These are phyloP conservation scores for Melanopsichium pennsylvanicum DNA, from an alignment of 1,284 basidiomycete genomes.

Conservation along the genomic window DNA sequence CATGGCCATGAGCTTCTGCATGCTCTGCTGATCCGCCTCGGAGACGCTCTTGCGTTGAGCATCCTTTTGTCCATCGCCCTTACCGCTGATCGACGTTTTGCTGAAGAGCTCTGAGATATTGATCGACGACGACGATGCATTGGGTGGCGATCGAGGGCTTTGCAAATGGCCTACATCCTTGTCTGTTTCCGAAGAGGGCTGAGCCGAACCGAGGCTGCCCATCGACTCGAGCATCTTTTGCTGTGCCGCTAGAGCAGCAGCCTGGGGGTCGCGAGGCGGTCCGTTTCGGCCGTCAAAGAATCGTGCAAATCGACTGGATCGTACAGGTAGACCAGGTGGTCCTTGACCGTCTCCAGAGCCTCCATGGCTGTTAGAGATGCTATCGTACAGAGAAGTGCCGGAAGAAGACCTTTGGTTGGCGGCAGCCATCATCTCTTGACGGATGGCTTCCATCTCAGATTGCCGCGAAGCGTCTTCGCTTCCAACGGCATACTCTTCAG, in stretches of 20 bases:
- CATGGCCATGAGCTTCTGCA: slow-evolving; percentile 66
- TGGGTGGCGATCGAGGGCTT: slow-evolving; percentile 22
- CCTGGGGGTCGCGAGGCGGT: slow-evolving; percentile 49
- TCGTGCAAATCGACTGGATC: slow-evolving; percentile 63
- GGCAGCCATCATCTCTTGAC: slow-evolving; percentile 41
- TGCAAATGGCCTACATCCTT: slow-evolving; percentile 13
- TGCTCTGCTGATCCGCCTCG: slow-evolving; percentile 60
- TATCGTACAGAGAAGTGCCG: slow-evolving; percentile 42
- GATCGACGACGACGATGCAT: slow-evolving; percentile 34
- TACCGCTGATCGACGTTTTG: slow-evolving; percentile 28
- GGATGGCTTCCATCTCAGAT: slow-evolving; percentile 34
- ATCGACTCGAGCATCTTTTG: slow-evolving; percentile 46
- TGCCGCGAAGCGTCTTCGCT: slow-evolving; percentile 17
- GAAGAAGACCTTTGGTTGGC: slow-evolving; percentile 40
- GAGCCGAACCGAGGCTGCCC: slow-evolving; percentile 10
- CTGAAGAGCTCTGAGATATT: slow-evolving; percentile 47
- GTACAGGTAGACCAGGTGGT: slow-evolving; percentile 49
- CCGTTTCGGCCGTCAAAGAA: slow-evolving; percentile 57
- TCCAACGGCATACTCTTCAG: slow-evolving; percentile 24
- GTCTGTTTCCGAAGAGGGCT: slow-evolving; percentile 2
- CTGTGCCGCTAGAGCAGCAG: slow-evolving; percentile 55
- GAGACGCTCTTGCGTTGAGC: slow-evolving; percentile 39
- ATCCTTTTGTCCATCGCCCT: slow-evolving; percentile 25
- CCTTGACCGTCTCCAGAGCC: slow-evolving; percentile 20
- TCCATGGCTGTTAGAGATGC: slow-evolving; percentile 49